A percentile compares a stretch with the other conserved stretches of the same genome.
phyloP scores from a whole-genome alignment of 805 yeast genomes.

The Yamadazyma endophytica region DNA sequence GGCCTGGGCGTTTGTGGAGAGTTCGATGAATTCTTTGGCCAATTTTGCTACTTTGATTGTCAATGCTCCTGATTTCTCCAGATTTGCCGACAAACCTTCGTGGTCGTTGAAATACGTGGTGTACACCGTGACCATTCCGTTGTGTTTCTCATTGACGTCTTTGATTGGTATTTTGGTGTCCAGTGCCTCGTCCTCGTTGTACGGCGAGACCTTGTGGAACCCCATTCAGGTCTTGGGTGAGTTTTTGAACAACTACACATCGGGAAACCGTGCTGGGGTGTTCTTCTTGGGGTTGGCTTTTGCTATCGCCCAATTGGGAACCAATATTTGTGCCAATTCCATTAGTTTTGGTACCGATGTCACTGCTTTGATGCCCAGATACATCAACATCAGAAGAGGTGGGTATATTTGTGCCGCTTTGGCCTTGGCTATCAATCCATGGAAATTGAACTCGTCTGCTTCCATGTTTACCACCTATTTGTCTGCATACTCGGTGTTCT shows the following conservation, averaged over 20 bases:
- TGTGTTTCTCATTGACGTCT: slow-evolving; percentile 75
- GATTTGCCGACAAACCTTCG: slow-evolving; percentile 59
- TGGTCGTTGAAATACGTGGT: slow-evolving; percentile 37
- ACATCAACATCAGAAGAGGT: slow-evolving; percentile 39
- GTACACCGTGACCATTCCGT: slow-evolving; percentile 62
- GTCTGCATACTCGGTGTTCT: slow-evolving; percentile 41
- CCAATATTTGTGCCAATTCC: slow-evolving; percentile 39
- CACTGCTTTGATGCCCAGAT: slow-evolving; percentile 36
- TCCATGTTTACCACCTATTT: slow-evolving; percentile 40
- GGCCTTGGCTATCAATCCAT: slow-evolving; percentile 37
- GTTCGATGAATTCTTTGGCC: slow-evolving; percentile 76
- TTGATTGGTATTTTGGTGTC: slow-evolving; percentile 82
- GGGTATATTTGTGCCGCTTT: slow-evolving; percentile 36
- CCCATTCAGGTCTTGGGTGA: slow-evolving; percentile 72
- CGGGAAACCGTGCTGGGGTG: slow-evolving; percentile 41
- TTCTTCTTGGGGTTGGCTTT: slow-evolving; percentile 35
- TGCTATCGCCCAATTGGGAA: slow-evolving; percentile 41
- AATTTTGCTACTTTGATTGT: slow-evolving; percentile 87
- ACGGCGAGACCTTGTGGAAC: slow-evolving; percentile 73
- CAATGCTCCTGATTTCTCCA: slow-evolving; percentile 85
- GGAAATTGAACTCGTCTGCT: slow-evolving; percentile 38
- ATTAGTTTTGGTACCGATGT: slow-evolving; percentile 41
- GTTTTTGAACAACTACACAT: slow-evolving; percentile 45
- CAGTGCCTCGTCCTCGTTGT: slow-evolving; percentile 67
- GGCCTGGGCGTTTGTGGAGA: slow-evolving; percentile 79